Percentiles rank a stretch among this genome's conserved stretches.
Conservation (phyloP, 2,329 filamentous ascomycete species). For the Claviceps sp. region DNA sequence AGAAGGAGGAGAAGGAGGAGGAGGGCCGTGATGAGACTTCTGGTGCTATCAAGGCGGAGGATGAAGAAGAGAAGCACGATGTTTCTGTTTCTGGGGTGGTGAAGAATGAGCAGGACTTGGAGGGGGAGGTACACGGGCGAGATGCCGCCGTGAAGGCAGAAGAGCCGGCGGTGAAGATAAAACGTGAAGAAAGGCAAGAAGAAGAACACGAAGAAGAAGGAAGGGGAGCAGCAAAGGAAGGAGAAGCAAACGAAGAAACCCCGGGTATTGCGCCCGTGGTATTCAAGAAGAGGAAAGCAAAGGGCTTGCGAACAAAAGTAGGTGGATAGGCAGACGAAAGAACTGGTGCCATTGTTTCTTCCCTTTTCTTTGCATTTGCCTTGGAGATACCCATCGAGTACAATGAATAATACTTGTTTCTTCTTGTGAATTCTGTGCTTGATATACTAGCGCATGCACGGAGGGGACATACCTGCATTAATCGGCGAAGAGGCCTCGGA, state of each 20-base stretch:
- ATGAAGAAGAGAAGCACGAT: conserved; percentile 5
- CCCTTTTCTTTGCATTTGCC: not conserved
- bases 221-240: conserved; percentile 18
- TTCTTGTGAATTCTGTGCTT: no score
- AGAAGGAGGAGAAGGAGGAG: conserved; percentile 13
- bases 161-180: conserved; percentile 3
- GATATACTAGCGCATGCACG: no score
- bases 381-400: no score
- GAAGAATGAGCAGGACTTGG: not conserved
- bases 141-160: not conserved
- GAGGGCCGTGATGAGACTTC: conserved; percentile 19
- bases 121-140: not conserved
- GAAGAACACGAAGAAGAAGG: not conserved
- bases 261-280: conserved; percentile 36
- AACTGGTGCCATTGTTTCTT: not conserved
- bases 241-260: not conserved
- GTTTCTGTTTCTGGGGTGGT: not conserved
- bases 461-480: no score
- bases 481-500: no score
- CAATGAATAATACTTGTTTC: no score
- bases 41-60: not conserved
- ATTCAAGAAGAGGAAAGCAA: conserved; percentile 71
- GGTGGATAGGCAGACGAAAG: conserved; percentile 21
- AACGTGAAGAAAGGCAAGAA: conserved; percentile 22
- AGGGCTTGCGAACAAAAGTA: conserved; percentile 42